Conservation (phyloP, 2,329 filamentous ascomycete genomes). For the Trichoderma sp. region DNA sequence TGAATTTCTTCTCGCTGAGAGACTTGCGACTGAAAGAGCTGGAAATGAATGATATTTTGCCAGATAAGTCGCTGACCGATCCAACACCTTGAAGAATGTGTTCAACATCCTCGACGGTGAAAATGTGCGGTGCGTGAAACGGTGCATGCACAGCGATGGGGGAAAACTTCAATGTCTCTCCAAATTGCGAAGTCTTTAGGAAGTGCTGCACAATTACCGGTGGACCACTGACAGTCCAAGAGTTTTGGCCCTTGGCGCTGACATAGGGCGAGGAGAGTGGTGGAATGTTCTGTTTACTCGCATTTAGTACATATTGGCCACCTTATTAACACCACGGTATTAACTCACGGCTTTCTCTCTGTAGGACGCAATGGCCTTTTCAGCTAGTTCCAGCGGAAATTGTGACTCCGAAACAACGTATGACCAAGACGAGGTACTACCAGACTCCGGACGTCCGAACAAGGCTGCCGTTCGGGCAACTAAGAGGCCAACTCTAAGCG, state of each 20-base stretch:
- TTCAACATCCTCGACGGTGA: conserved; percentile 2
- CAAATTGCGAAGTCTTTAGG: neutral
- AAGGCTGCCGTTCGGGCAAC: conserved; percentile 15
- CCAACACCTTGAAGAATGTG: conserved; percentile 3
- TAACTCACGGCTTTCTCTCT: neutral
- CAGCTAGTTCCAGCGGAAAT: neutral
- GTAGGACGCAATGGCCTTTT: neutral
- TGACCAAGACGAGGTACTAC: conserved; percentile 1
- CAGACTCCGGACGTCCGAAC: neutral
- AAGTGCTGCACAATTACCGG: conserved; percentile 7
- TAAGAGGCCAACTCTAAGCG: conserved; percentile 8
- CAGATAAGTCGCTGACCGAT: neutral
- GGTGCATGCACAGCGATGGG: conserved; percentile 4
- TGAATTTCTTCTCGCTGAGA: neutral
- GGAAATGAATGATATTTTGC: neutral
- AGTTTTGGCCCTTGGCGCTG: conserved; percentile 8
- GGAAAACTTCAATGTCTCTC: neutral
- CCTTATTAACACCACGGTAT: too few relatives aligned
- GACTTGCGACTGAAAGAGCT: neutral
- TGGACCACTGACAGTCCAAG: conserved; percentile 13
- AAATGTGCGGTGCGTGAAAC: conserved; percentile 13
- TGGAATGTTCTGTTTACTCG: neutral
- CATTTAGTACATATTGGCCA: neutral
- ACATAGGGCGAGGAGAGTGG: conserved; percentile 11
- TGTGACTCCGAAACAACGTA: conserved; percentile 9